Percentiles rank a stretch among this genome's conserved stretches.
These are phyloP conservation scores for Plectranthus barbatus DNA, from an alignment of 257 asterid species.

Conservation along the genomic window DNA sequence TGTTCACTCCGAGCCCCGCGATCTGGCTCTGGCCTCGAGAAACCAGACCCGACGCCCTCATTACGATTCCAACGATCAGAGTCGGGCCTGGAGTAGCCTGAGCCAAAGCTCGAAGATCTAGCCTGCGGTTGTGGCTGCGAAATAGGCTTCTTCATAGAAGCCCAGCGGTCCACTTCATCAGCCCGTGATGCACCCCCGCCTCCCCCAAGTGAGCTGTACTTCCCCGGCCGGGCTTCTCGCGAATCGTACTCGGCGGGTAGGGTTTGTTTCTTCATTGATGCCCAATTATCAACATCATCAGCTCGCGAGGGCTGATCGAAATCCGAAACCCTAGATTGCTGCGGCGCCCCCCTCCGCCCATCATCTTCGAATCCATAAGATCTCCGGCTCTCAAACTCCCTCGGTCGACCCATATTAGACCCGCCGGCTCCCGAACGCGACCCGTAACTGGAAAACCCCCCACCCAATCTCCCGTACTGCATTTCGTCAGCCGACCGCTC, in stretches of 20 bases:
- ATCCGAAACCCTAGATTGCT: conserved; percentile 55
- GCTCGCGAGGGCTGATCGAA: conserved; percentile 71
- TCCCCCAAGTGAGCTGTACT: conserved; percentile 62
- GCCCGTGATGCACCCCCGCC: conserved; percentile 70
- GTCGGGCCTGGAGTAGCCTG: too few relatives aligned
- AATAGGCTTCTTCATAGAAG: conserved; percentile 42
- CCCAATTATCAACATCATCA: conserved; percentile 89
- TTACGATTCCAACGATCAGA: conserved; percentile 34
- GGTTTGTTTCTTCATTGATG: conserved; percentile 53
- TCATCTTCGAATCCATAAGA: conserved; percentile 64
- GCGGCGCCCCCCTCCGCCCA: conserved; percentile 38
- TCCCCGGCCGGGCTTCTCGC: conserved; percentile 25
- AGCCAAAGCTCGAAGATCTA: conserved; percentile 37
- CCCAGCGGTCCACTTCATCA: conserved; percentile 87
- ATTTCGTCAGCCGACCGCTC: conserved; percentile 74
- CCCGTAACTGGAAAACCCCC: conserved; percentile 81
- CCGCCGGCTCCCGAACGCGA: conserved; percentile 26
- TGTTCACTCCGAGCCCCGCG: conserved; percentile 65
- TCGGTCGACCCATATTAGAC: conserved; percentile 28
- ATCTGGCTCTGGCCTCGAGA: conserved; percentile 50
- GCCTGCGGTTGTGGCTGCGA: conserved; percentile 30
- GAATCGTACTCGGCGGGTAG: conserved; percentile 33
- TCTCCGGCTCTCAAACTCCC: conserved; percentile 52
- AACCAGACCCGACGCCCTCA: conserved; percentile 37
- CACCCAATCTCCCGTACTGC: conserved; percentile 63